Evolutionary conservation across 768 basidiomycete genomes (phyloP).

Genomic region (Daedaleopsis sinensis): DNA sequence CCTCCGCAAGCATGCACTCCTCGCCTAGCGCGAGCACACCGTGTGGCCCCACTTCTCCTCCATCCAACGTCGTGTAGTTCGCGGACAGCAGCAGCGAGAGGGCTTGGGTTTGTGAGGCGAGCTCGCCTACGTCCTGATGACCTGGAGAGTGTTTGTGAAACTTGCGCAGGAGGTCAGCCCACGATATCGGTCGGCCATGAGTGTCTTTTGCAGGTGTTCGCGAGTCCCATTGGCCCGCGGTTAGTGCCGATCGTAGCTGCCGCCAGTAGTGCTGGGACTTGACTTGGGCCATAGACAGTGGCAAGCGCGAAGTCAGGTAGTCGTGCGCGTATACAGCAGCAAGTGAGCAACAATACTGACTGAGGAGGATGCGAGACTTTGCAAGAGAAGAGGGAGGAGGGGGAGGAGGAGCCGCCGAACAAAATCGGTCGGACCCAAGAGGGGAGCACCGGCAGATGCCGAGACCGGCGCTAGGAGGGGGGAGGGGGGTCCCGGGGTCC

Average conservation of each 20-base stretch:
- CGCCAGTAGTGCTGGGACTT: conserved; percentile 82
- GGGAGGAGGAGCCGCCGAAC: no score
- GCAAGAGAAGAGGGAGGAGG: no score
- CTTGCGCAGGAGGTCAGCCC: conserved; percentile 83
- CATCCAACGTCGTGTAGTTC: conserved; percentile 52
- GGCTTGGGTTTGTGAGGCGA: conserved; percentile 68
- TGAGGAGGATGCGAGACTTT: no score
- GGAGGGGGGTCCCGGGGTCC: background rate
- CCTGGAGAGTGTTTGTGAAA: conserved; percentile 83
- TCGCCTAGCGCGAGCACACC: conserved; percentile 48
- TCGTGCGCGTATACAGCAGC: no score
- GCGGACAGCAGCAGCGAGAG: conserved; percentile 53
- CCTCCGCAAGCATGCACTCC: conserved; percentile 61
- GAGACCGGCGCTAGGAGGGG: background rate
- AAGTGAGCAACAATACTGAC: no score
- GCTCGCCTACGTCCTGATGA: conserved; percentile 59
- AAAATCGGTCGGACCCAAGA: no score
- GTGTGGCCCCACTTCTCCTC: conserved; percentile 37
- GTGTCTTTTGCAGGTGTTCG: conserved; percentile 60
- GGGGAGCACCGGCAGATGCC: no score
- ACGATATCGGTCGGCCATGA: conserved; percentile 56
- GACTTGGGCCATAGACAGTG: conserved; percentile 39
- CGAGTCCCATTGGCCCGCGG: conserved; percentile 75
- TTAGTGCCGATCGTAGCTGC: conserved; percentile 70
- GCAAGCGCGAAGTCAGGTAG: no score